Base-by-base conservation (phyloP, 768 basidiomycete genomes). In the Xerocomellus amylosporus region DNA sequence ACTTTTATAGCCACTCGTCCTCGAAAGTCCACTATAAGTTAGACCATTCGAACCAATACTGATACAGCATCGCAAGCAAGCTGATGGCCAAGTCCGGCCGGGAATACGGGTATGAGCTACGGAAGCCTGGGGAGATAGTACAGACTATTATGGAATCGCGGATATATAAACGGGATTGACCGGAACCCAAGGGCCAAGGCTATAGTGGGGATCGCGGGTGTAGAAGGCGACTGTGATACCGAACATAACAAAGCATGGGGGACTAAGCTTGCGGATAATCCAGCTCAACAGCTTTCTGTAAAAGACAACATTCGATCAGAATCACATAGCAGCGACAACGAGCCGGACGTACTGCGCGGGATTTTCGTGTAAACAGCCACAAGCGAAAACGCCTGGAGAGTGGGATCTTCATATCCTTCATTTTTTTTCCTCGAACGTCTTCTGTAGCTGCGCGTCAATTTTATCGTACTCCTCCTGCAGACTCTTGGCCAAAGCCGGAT, bases 391-490 rank as follows among this genome's bases (percentile, higher is more conserved):
- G 48, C 44, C 63, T 56, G 10, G 14, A 1, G 13, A 59, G 7
- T 5, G 64, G 44, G 5, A 65, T 58, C 24, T 58, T 66, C 61
- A 66, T 52, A 24, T 19, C 28, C 24, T 40, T 55, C 39, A 65
- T 66, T 10, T n/a, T n/a, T n/a, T n/a, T n/a, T 66, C 52, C 19
- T 58, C 61, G 7, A 66, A 66, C 30, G 64, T 66, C 22, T 34
- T 47, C 28, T 61, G 54, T 15, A 64, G 40, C 33, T 47, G 50
- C 0, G 4, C 9, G 19, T 56, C 59, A 6, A 56, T 17, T 31
- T 53, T 59, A 0, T 59, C 50, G 15, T 42, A 54, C 15, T 66
- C 58, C 14, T 49, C 49, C 8, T 40, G 55, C 14, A 66, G 28
- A 34, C 49, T 54, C 46, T 9, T 31, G 0, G 58, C 58, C 19